Evolutionary conservation across 169 alveolate genomes (phyloP).

Genomic region (Plasmodium gonderi): DNA sequence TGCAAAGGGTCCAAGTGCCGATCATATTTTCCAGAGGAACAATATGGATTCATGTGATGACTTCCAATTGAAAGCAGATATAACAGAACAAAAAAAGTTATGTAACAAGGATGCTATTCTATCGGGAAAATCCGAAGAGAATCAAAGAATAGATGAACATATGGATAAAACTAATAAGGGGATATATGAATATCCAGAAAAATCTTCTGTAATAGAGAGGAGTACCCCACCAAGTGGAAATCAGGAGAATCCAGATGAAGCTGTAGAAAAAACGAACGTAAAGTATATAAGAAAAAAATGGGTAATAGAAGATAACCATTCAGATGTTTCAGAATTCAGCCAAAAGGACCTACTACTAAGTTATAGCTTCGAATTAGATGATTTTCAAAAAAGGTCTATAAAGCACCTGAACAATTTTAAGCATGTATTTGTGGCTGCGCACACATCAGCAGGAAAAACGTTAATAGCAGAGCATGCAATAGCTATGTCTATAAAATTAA

Average conservation of each 20-base stretch:
- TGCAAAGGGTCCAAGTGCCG: background rate
- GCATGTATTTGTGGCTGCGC: constrained; percentile 98
- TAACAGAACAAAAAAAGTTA: background rate
- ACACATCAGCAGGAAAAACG: constrained; percentile 99
- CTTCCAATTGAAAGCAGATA: background rate
- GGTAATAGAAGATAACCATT: constrained; percentile 82
- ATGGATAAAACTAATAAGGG: too few species aligned
- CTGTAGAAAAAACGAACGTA: constrained; percentile 7
- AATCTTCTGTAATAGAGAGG: too few species aligned
- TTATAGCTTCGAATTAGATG: constrained; percentile 96
- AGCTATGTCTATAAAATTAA: constrained; percentile 94
- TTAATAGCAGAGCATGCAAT: constrained; percentile 99
- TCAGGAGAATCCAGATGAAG: background rate
- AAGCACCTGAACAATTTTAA: constrained; percentile 92
- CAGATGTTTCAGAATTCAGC: constrained; percentile 48
- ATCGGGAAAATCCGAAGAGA: too few species aligned
- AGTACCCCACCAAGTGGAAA: background rate
- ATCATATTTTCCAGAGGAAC: background rate
- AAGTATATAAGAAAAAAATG: constrained; percentile 80
- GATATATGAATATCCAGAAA: too few species aligned
- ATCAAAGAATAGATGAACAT: too few species aligned
- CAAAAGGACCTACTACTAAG: constrained; percentile 83
- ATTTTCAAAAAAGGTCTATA: constrained; percentile 96
- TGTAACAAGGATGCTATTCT: background rate
- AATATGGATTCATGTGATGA: background rate